Evolutionary conservation across 2,329 filamentous ascomycete species (phyloP), one percentile per base, ranked within the genome.

Genomic region (Talaromyces sp.): DNA sequence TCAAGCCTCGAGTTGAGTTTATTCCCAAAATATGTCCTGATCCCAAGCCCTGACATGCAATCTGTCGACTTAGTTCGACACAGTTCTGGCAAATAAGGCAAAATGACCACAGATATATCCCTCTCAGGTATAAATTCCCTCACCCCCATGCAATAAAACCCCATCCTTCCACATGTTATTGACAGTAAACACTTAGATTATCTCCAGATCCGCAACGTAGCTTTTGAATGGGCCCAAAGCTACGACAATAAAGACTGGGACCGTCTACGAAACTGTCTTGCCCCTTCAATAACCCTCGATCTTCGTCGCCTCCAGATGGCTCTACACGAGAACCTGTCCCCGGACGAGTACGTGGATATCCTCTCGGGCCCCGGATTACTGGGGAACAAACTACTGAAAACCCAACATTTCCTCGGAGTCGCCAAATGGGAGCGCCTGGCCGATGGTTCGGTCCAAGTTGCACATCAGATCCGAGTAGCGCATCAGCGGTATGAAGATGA

Each of bases 401-500:
- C 64, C 32, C 65, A 67, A 42, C 64, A 67, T 49, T 44, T 67
- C 2, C 32, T 67, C 4, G 65, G 65, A 27, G 63, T 58, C 19
- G 56, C 51, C 3, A 68, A 67, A 44, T 71, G 58, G 58, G 67
- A 71, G 62, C 67, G 64, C 51, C 62, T 70, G 28, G 66, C 65
- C 5, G 68, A 69, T 58, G 65, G 61, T 15, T 67, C 70, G 54
- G 67, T 71, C 64, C 66, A 68, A 36, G 68, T 67, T 17, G 65
- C 65, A 59, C 69, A 71, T 53, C 68, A 71, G 54, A 63, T 71
- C 55, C 67, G 83, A 39, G 84, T 84, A 51, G 82, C 84, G 10
- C 84, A 86, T 70, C 83, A 85, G 75, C 76, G 81, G 58, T 85
- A 85, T 75, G 80, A 76, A 1, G 82, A 83, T 67, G 73, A 70